phyloP scores from a whole-genome alignment of 176 grass and related monocot genomes.

The Zea mays region Zm-B73-REFERENCE-NAM-5.0 NC_050104.1:93170001-93170500 shows the following conservation, averaged over 20 bases:
- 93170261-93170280: constrained; percentile 1
- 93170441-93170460: constrained; percentile 95
- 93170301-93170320: background rate
- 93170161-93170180: constrained; percentile 93
- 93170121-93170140: constrained; percentile 99
- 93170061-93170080: background rate
- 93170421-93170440: constrained; percentile 88
- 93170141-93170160: constrained; percentile 94
- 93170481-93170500: constrained; percentile 94
- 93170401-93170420: constrained; percentile 94
- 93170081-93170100: background rate
- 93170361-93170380: background rate
- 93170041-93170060: no score
- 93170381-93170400: constrained; percentile 5
- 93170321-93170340: background rate
- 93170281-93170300: constrained; percentile 1
- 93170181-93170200: constrained; percentile 79
- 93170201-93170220: constrained; percentile 62
- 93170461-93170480: constrained; percentile 75
- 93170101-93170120: constrained; percentile 45
- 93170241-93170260: constrained; percentile 95
- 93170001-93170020: no score
- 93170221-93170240: constrained; percentile 48
- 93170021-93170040: no score
- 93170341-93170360: background rate